Evolutionary conservation across 108 stramenopile species (phyloP), one percentile per base, ranked within the genome.

Genomic region (Conticribra guillardii): DNA sequence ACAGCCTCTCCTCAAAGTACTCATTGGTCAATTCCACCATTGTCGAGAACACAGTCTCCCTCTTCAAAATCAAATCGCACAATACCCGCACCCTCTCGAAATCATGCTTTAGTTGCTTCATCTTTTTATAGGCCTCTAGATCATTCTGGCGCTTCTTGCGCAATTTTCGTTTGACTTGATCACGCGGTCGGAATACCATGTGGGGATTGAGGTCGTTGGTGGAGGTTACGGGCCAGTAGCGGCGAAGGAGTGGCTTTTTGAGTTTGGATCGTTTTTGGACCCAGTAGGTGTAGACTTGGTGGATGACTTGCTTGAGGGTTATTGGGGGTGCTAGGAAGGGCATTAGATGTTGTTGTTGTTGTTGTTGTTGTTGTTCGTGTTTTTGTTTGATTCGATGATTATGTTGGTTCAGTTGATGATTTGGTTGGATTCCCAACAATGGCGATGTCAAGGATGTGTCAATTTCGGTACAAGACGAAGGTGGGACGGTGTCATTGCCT

Each of bases 101-200:
- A 74, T 96, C 96, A 34, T 73, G 54, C 60, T 89, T 81, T 24
- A 97, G 68, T 64, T 79, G 85, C 50, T 86, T 83, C 84, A 98
- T 72, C 75, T 97, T 97, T 19, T 83, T 81, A 77, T 86, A 97
- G 2, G 92, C 85, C 55, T 95, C 95, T 61, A 96, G 56, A 70
- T 98, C 98, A 82, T 97, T 97, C 74, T 89, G 86, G 37, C 96
- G 85, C 55, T 95, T 92, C 62, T 93, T 96, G 0, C 98, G 80
- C 19, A 98, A 82, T 67, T 95, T 96, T 71, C 97, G 97, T 70
- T 96, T 91, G 86, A 97, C 98, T 77, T 97, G 96, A 69, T 97
- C 96, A 9, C 97, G 85, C 2, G 93, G 95, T 22, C 97, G 93
- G 73, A 97, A 97, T 51, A 96, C 95, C 57, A 85, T 60, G 78